Evolutionary conservation across 1,139 yeast genomes (phyloP).

Genomic region (Scheffersomyces titani): DNA sequence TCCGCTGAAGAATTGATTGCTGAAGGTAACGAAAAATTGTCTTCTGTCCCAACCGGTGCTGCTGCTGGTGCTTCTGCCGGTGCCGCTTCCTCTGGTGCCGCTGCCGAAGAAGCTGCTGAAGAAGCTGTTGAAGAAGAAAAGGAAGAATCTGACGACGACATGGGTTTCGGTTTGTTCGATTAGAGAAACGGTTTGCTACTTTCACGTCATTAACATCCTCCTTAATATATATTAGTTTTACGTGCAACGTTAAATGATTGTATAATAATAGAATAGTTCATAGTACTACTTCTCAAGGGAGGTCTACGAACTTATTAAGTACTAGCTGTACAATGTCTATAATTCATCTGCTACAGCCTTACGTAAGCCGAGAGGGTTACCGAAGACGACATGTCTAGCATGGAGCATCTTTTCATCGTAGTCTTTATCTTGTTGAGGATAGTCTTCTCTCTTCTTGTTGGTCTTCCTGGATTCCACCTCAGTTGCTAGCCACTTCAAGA

Average conservation of each 20-base stretch:
- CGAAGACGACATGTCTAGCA: slow-evolving; percentile 73
- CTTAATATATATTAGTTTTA: slow-evolving; percentile 1
- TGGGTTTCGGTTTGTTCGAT: slow-evolving; percentile 58
- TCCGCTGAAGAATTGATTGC: slow-evolving; percentile 88
- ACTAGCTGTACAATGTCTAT: slow-evolving; percentile 15
- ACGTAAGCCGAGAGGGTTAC: slow-evolving; percentile 72
- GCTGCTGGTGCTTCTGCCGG: slow-evolving; percentile 79
- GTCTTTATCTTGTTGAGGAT: slow-evolving; percentile 27
- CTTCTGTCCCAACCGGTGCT: slow-evolving; percentile 98
- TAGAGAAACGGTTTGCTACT: slow-evolving; percentile 19
- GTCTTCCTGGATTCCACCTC: slow-evolving; percentile 46
- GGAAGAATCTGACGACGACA: slow-evolving; percentile 52
- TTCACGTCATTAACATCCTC: background rate
- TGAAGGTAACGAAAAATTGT: slow-evolving; percentile 93
- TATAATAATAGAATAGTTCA: background rate
- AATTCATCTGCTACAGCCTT: slow-evolving; percentile 59
- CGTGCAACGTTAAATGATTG: background rate
- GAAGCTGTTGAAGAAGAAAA: slow-evolving; percentile 66
- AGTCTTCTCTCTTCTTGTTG: slow-evolving; percentile 29
- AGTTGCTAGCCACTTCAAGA: slow-evolving; percentile 64
- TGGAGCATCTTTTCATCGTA: slow-evolving; percentile 51
- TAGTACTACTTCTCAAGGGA: background rate
- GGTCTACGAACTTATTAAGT: background rate
- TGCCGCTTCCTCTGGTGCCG: slow-evolving; percentile 68
- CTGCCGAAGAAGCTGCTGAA: slow-evolving; percentile 68